A percentile compares a stretch with the other conserved stretches of the same genome.
phyloP scores from a whole-genome alignment of 2,329 filamentous ascomycete species.

The Aspergillus piperis region DNA sequence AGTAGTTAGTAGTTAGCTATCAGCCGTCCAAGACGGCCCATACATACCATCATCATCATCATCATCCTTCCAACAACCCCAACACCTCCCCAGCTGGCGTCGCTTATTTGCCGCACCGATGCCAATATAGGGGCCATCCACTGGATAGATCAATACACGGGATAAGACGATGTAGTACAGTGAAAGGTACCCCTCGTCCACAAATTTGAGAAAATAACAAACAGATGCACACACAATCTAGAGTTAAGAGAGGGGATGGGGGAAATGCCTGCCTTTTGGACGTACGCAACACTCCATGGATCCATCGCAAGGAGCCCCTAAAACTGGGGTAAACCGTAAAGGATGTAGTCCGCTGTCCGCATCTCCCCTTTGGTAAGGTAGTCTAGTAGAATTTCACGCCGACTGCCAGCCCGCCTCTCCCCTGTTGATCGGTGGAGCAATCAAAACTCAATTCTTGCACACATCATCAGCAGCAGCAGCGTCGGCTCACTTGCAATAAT shows the following conservation, averaged over 20 bases:
- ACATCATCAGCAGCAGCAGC: neutral
- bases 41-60: no score
- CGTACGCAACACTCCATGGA: neutral
- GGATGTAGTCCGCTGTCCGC: neutral
- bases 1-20: no score
- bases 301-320: neutral
- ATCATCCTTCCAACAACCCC: no score
- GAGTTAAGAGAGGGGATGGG: neutral
- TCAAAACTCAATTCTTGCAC: conserved; percentile 1
- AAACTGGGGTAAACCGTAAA: neutral
- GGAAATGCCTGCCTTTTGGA: neutral
- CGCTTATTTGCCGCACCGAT: no score
- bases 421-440: conserved; percentile 26
- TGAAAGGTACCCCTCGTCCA: no score
- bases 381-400: neutral
- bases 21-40: no score
- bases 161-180: no score
- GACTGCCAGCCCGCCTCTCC: conserved; percentile 12
- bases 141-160: no score
- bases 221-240: no score
- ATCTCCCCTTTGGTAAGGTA: neutral
- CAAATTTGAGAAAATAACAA: no score
- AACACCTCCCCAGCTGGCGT: no score
- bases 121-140: no score
- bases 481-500: neutral